A percentile compares a stretch with the other conserved stretches of the same genome.
Evolutionary conservation across 2,329 filamentous ascomycete genomes (phyloP).

Genomic region (Nigrospora osmanthi): DNA sequence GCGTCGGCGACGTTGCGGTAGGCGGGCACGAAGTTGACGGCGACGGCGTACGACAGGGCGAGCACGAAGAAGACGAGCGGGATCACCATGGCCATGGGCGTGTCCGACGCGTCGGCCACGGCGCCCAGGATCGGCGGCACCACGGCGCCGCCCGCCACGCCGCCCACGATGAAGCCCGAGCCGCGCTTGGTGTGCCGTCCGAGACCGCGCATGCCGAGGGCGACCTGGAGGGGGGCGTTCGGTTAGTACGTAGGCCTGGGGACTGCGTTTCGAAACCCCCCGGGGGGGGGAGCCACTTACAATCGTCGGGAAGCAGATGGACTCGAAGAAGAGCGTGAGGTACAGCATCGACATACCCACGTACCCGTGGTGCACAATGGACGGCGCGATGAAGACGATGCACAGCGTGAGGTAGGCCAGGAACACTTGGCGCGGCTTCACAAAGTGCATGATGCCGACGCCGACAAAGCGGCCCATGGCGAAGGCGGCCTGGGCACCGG

Average conservation of each 20-base stretch:
- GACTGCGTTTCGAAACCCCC: too few species aligned
- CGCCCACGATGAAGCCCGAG: slow-evolving; percentile 62
- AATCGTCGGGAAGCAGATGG: slow-evolving; percentile 75
- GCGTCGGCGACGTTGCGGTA: slow-evolving; percentile 58
- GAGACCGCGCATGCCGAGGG: slow-evolving; percentile 66
- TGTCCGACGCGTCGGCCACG: slow-evolving; percentile 55
- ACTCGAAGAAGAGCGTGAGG: slow-evolving; percentile 70
- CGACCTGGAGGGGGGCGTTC: slow-evolving; percentile 28
- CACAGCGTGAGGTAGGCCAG: slow-evolving; percentile 55
- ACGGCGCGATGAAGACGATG: slow-evolving; percentile 52
- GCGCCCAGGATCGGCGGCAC: slow-evolving; percentile 66
- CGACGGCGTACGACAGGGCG: slow-evolving; percentile 47
- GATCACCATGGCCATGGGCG: slow-evolving; percentile 58
- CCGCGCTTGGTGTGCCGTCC: slow-evolving; percentile 73
- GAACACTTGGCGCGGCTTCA: slow-evolving; percentile 61
- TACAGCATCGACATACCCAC: slow-evolving; percentile 55
- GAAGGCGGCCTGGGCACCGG: slow-evolving; percentile 67
- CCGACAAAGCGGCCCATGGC: slow-evolving; percentile 66
- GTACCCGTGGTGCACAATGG: slow-evolving; percentile 38
- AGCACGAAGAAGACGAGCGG: slow-evolving; percentile 52
- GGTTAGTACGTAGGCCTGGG: too few species aligned
- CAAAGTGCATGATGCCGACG: slow-evolving; percentile 56
- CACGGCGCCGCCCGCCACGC: slow-evolving; percentile 64
- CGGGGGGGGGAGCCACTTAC: slow-evolving; percentile 14
- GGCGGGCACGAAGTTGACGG: slow-evolving; percentile 58